A percentile compares a stretch with the other conserved stretches of the same genome.
phyloP scores from a whole-genome alignment of 2,329 filamentous ascomycete species.

The Colletotrichum falcatum region DNA sequence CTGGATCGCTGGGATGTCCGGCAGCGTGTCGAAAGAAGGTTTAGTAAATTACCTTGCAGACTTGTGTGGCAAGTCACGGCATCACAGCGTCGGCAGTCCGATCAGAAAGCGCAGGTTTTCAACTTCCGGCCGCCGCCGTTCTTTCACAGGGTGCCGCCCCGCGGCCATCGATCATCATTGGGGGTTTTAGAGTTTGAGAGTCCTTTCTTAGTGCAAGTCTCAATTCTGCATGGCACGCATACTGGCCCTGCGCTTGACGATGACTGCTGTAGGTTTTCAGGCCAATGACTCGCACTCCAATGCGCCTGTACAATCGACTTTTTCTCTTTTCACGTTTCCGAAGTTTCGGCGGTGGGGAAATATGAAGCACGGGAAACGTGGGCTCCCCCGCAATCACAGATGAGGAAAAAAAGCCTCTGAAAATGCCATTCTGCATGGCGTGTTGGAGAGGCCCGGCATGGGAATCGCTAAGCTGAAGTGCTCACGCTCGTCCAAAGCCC shows the following conservation, averaged over 20 bases:
- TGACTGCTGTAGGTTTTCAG: not conserved
- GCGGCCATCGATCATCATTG: no score
- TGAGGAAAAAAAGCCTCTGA: no score
- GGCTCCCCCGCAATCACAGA: constrained; percentile 18
- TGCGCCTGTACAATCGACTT: not conserved
- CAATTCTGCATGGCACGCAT: not conserved
- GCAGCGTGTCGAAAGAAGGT: not conserved
- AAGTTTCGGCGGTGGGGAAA: constrained; percentile 4
- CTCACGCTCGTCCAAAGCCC: constrained; percentile 2
- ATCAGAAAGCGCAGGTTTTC: not conserved
- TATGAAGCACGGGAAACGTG: not conserved
- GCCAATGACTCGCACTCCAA: constrained; percentile 6
- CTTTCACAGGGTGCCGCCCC: not conserved
- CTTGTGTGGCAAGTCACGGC: not conserved
- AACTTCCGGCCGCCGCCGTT: not conserved
- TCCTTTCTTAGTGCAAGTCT: not conserved
- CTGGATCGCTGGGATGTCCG: no score
- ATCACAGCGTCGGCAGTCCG: not conserved
- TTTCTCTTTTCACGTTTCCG: constrained; percentile 10
- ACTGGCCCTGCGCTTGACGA: not conserved
- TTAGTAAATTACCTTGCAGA: not conserved
- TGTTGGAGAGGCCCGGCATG: not conserved
- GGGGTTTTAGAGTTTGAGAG: no score
- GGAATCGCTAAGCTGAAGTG: constrained; percentile 3
- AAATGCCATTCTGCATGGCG: not conserved